phyloP scores from a whole-genome alignment of 768 basidiomycete genomes.

The Sutorius australiensis region DNA sequence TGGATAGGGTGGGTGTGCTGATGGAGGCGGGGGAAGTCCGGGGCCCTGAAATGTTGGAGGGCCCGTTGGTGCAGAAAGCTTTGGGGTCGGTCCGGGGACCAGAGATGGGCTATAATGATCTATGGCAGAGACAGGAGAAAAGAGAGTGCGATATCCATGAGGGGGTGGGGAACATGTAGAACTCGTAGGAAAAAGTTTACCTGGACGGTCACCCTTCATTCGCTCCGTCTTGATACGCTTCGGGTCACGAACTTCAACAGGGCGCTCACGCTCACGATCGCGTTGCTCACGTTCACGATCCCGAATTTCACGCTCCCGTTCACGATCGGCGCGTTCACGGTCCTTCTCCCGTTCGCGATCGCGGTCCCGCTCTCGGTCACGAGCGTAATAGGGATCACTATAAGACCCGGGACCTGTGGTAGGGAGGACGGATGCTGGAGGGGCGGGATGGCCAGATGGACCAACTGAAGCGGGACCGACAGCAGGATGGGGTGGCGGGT shows the following conservation, averaged over 20 bases:
- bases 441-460: constrained; percentile 33
- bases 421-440: constrained; percentile 28
- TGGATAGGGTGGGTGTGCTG: constrained; percentile 29
- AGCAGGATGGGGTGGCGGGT: constrained; percentile 34
- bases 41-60: constrained; percentile 35
- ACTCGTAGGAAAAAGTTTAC: constrained; percentile 31
- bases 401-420: constrained; percentile 31
- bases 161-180: constrained; percentile 30
- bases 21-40: constrained; percentile 34
- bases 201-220: constrained; percentile 42
- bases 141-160: constrained; percentile 29
- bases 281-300: constrained; percentile 35
- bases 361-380: constrained; percentile 37
- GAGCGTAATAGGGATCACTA: constrained; percentile 37
- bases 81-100: constrained; percentile 39
- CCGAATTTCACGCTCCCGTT: constrained; percentile 38
- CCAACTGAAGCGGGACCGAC: constrained; percentile 34
- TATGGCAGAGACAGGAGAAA: constrained; percentile 26
- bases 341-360: constrained; percentile 42
- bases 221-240: constrained; percentile 59
- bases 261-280: constrained; percentile 46
- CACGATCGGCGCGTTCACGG: constrained; percentile 37
- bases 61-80: constrained; percentile 29
- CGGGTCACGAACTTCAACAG: constrained; percentile 48
- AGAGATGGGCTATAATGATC: constrained; percentile 35